phyloP scores from a whole-genome alignment of 2,329 filamentous ascomycete species.

The Alternaria panax region DNA sequence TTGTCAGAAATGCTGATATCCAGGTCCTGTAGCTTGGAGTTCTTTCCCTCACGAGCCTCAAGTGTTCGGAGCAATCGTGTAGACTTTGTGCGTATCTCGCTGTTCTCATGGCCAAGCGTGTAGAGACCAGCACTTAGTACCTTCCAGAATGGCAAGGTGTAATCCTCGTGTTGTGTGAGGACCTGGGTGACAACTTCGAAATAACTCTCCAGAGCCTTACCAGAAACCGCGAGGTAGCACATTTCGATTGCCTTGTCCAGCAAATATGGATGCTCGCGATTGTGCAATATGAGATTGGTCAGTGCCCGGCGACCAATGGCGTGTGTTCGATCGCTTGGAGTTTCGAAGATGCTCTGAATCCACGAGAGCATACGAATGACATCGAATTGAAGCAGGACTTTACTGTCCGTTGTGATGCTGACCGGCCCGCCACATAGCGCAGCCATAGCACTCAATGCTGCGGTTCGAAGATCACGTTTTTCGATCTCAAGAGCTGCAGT shows the following conservation, averaged over 20 bases:
- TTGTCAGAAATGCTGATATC: conserved; percentile 99
- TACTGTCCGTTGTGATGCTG: conserved; percentile 85
- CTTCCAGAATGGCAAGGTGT: conserved; percentile 88
- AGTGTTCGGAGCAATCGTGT: conserved; percentile 79
- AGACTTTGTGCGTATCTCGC: conserved; percentile 87
- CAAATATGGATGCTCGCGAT: conserved; percentile 83
- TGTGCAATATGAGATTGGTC: conserved; percentile 88
- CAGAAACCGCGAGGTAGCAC: conserved; percentile 82
- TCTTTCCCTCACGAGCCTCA: conserved; percentile 82
- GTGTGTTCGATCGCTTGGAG: conserved; percentile 89
- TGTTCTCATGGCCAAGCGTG: conserved; percentile 90
- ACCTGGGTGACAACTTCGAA: conserved; percentile 92
- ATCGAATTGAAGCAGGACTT: conserved; percentile 88
- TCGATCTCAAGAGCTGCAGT: conserved; percentile 96
- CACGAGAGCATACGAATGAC: conserved; percentile 90
- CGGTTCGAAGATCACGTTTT: conserved; percentile 88
- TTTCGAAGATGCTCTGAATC: conserved; percentile 95
- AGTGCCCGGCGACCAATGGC: conserved; percentile 86
- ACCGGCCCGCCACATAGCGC: conserved; percentile 85
- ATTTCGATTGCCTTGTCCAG: conserved; percentile 89
- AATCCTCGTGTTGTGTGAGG: conserved; percentile 81
- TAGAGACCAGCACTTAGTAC: conserved; percentile 87
- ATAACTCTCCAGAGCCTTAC: conserved; percentile 91
- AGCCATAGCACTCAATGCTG: conserved; percentile 94
- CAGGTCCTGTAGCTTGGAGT: conserved; percentile 92